Percentiles rank a stretch among this genome's conserved stretches.
Evolutionary conservation across 116 monocot species (phyloP).

Genomic region (Papilionanthe hybrid): DNA sequence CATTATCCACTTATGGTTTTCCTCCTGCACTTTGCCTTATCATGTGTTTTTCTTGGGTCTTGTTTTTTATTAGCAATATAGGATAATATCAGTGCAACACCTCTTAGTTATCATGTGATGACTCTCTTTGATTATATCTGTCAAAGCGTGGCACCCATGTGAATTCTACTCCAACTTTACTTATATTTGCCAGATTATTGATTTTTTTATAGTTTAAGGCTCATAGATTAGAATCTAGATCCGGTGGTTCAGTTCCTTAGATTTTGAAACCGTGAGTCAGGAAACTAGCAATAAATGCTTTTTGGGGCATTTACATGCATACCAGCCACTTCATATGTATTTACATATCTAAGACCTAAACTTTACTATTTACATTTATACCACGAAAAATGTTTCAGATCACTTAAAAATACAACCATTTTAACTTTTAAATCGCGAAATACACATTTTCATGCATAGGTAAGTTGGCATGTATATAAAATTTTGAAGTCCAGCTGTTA

Average conservation of each 20-base stretch:
- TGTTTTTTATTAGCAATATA: background rate
- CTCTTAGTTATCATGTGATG: background rate
- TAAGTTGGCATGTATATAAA: too few relatives aligned
- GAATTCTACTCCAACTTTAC: too few relatives aligned
- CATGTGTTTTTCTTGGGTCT: background rate
- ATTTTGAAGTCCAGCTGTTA: too few relatives aligned
- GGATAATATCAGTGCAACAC: background rate
- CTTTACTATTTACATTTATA: too few relatives aligned
- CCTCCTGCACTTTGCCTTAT: background rate
- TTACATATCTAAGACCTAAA: too few relatives aligned
- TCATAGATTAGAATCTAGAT: background rate
- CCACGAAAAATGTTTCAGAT: too few relatives aligned
- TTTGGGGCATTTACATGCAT: too few relatives aligned
- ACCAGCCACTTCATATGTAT: too few relatives aligned
- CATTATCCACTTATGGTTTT: background rate
- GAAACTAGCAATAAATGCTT: slow-evolving; percentile 2
- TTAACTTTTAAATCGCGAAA: too few relatives aligned
- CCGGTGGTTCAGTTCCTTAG: background rate
- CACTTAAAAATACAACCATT: too few relatives aligned
- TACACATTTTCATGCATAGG: too few relatives aligned
- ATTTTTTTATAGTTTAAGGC: background rate
- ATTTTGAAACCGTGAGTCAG: background rate
- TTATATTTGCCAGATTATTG: background rate
- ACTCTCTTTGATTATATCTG: background rate
- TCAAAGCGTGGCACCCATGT: background rate